Evolutionary conservation across 257 asterid species (phyloP).

Genomic region (Rhazya stricta): DNA sequence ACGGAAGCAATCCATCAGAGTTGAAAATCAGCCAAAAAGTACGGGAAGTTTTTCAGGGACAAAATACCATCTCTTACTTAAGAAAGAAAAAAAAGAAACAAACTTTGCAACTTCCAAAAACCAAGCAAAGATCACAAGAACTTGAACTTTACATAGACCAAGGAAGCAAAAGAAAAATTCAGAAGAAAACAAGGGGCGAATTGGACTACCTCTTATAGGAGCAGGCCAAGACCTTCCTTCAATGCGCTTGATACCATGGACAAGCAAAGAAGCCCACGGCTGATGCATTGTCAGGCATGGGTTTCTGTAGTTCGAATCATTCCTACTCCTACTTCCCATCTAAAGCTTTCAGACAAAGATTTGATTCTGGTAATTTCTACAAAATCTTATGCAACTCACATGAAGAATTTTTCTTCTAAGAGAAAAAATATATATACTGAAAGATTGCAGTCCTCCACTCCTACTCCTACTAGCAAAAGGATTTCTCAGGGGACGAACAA

Average conservation of each 20-base stretch:
- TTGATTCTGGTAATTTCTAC: background rate
- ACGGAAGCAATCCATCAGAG: background rate
- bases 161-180: background rate
- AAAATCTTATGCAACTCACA: no score
- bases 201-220: conserved; percentile 57
- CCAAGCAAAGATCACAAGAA: background rate
- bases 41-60: background rate
- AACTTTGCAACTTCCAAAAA: background rate
- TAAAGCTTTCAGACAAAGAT: background rate
- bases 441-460: background rate
- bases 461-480: background rate
- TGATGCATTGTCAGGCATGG: conserved; percentile 98
- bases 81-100: background rate
- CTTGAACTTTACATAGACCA: background rate
- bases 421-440: background rate
- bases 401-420: no score
- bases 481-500: no score
- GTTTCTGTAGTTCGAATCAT: conserved; percentile 50
- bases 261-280: conserved; percentile 97
- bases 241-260: conserved; percentile 82
- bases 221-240: conserved; percentile 98
- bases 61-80: no score
- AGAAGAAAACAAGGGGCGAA: background rate
- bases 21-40: background rate
- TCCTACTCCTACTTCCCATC: conserved; percentile 43